These are phyloP conservation scores for Aspergillus jensenii DNA, from an alignment of 2,329 filamentous ascomycete genomes.

Conservation along the genomic window DNA sequence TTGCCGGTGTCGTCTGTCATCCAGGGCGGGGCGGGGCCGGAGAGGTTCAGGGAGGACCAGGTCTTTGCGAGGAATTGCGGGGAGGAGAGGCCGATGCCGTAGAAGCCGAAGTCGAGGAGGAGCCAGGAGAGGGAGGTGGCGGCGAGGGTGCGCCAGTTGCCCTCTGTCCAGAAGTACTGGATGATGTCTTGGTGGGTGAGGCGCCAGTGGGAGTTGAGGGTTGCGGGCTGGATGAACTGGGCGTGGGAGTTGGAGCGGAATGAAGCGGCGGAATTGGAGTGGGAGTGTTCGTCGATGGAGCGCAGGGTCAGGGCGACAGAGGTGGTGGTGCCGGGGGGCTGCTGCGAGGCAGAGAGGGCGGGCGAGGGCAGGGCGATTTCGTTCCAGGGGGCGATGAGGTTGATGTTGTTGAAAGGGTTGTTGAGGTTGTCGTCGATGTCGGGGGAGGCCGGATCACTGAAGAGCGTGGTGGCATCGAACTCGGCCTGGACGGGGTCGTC, in stretches of 20 bases:
- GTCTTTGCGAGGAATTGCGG: conserved; percentile 44
- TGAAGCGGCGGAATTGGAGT: background rate
- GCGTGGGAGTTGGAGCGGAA: conserved; percentile 20
- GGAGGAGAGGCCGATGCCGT: conserved; percentile 53
- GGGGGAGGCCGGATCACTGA: conserved; percentile 39
- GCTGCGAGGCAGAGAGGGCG: background rate
- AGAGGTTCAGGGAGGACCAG: conserved; percentile 36
- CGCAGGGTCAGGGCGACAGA: conserved; percentile 26
- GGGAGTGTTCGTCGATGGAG: conserved; percentile 21
- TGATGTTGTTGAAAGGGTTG: background rate
- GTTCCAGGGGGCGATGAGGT: conserved; percentile 18
- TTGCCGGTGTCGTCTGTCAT: conserved; percentile 32
- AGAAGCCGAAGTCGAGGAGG: conserved; percentile 59
- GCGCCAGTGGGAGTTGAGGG: conserved; percentile 43
- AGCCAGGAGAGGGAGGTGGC: conserved; percentile 55
- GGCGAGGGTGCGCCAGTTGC: conserved; percentile 44
- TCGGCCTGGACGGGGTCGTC: conserved; percentile 60
- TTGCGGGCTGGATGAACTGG: conserved; percentile 34
- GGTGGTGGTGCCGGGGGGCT: background rate
- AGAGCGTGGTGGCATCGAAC: conserved; percentile 60
- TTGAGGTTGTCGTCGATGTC: conserved; percentile 15
- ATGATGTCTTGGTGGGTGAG: conserved; percentile 38
- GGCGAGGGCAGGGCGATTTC: conserved; percentile 8
- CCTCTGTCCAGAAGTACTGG: conserved; percentile 44
- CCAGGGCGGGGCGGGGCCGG: conserved; percentile 33